Base-by-base conservation (phyloP, 73 alveolate genomes). In the Blepharisma stoltei region DNA sequence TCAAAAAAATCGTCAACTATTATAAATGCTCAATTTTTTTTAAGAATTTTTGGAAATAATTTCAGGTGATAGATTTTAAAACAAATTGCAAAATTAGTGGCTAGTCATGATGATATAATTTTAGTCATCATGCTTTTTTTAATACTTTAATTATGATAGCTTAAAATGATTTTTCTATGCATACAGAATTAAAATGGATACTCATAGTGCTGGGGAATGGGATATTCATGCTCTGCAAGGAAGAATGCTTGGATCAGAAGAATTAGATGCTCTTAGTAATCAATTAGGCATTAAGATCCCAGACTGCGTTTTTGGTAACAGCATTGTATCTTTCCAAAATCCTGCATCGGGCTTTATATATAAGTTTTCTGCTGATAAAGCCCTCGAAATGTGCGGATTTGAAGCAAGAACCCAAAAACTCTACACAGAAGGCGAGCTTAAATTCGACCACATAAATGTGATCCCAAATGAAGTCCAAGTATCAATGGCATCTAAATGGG, bases 381-480 rank as follows among this genome's bases (percentile, higher is more conserved):
- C 87, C 3, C 82, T 83, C 14, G 71, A 78, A 44, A 50, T 78
- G 7, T 55, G 79, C 5, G 77, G 82, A 60, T 83, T 76, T 27
- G 48, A 85, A 50, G 84, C 70, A 7, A 78, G 89, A 46, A 68
- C 85, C 8, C 27, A 53, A 18, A 67, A 38, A 25, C 48, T 14
- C 38, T 8, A 81, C 46, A 6, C 46, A 68, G 25, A 77, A 73
- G 78, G 88, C 83, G 73, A 69, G 81, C 14, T 18, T 18, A 70
- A 69, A 6, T 78, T 90, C 0, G 91, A 93, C 81, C 46, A 81
- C 52, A 86, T 93, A 7, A 90, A 89, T 54, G 50, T 82, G 44
- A 80, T 82, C 27, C 98, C 98, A 4, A 80, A 55, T 21, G 79
- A 77, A 25, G 85, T 92, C 21, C 71, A 90, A 80, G 92, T 90